These are phyloP conservation scores for Populus hybrid DNA, from an alignment of 441 rosid genomes.

Conservation along the genomic window DNA sequence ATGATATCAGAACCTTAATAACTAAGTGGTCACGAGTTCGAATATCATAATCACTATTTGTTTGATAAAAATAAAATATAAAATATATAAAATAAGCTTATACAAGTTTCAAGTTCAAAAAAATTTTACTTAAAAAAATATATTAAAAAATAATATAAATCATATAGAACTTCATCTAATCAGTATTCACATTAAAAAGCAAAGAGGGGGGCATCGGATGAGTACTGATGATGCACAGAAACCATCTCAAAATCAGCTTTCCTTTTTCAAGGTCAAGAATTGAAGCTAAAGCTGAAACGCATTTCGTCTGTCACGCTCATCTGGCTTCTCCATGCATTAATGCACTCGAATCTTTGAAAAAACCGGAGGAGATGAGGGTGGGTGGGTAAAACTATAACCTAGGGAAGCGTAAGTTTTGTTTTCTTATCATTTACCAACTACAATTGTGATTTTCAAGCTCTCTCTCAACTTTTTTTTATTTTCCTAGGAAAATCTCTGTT, in stretches of 20 bases:
- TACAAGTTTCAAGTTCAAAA: too few relatives aligned
- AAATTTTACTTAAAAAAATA: too few relatives aligned
- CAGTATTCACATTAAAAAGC: too few relatives aligned
- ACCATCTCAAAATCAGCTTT: not conserved
- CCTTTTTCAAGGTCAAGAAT: conserved; percentile 10
- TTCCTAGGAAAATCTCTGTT: not conserved
- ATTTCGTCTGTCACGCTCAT: conserved; percentile 37
- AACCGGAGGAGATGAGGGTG: not conserved
- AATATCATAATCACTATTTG: too few relatives aligned
- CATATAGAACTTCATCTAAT: too few relatives aligned
- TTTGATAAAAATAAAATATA: too few relatives aligned
- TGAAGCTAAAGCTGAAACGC: conserved; percentile 27
- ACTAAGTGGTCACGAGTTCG: too few relatives aligned
- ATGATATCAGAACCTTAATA: too few relatives aligned
- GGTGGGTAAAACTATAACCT: not conserved
- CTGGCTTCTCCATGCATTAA: conserved; percentile 28
- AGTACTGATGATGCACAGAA: conserved; percentile 10
- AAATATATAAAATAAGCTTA: too few relatives aligned
- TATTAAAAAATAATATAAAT: too few relatives aligned
- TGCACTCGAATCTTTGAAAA: conserved; percentile 47
- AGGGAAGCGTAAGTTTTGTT: not conserved
- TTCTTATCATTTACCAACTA: conserved; percentile 36
- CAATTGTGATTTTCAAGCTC: conserved; percentile 21
- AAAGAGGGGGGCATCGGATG: conserved; percentile 1
- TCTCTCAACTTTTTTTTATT: conserved; percentile 5